phyloP scores from a whole-genome alignment of 2,329 filamentous ascomycete genomes.

The Botryotinia convoluta region DNA sequence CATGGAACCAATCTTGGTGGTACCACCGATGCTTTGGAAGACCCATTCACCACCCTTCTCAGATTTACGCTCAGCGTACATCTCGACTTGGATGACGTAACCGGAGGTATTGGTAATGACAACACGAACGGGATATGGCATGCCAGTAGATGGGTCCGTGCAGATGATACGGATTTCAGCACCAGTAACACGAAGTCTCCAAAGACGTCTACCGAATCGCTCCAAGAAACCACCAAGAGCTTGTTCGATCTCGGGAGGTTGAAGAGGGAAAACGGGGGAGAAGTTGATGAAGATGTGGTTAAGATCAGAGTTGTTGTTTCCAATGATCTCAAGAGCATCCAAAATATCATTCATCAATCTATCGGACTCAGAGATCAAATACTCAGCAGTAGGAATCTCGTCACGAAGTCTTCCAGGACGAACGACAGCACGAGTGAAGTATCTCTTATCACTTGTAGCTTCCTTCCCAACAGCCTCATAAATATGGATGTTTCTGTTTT shows the following conservation, averaged over 20 bases:
- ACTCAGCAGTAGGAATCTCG: constrained; percentile 97
- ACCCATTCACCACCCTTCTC: constrained; percentile 94
- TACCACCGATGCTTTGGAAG: constrained; percentile 96
- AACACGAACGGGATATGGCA: constrained; percentile 88
- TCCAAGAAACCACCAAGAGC: constrained; percentile 94
- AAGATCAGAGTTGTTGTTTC: constrained; percentile 98
- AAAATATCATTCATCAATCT: constrained; percentile 96
- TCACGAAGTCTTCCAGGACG: constrained; percentile 91
- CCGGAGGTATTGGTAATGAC: constrained; percentile 98
- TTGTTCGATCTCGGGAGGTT: constrained; percentile 86
- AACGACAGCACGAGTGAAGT: constrained; percentile 96
- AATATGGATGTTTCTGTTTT: constrained; percentile 98
- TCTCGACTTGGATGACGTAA: constrained; percentile 95
- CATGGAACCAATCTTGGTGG: constrained; percentile 92
- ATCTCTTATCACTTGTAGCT: constrained; percentile 93
- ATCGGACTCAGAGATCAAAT: constrained; percentile 95
- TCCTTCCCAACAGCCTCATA: constrained; percentile 96
- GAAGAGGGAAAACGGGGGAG: constrained; percentile 89
- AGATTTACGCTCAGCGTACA: constrained; percentile 96
- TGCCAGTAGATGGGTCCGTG: constrained; percentile 80
- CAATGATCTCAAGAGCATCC: constrained; percentile 95
- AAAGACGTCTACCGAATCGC: constrained; percentile 89
- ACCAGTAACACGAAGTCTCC: constrained; percentile 93
- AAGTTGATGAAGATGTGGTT: constrained; percentile 99
- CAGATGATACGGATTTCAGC: constrained; percentile 98